phyloP scores from a whole-genome alignment of 805 yeast species.

The Ascoidea asiatica region DNA sequence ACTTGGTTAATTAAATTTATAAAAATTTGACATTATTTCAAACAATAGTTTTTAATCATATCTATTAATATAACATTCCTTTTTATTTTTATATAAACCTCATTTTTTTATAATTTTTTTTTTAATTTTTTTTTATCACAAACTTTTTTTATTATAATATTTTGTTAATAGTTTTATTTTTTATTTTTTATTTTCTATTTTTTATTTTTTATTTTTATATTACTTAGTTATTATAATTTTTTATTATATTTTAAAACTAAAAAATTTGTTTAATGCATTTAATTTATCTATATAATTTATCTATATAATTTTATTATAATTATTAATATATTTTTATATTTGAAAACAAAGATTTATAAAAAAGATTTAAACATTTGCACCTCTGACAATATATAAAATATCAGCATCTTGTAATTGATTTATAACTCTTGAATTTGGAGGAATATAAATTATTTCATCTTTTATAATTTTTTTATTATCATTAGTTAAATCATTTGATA shows the following conservation, averaged over 20 bases:
- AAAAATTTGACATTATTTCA: too few species aligned
- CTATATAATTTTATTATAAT: neutral
- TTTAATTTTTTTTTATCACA: neutral
- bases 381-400: slow-evolving; percentile 37
- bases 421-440: slow-evolving; percentile 25
- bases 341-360: too few species aligned
- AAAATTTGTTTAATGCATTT: neutral
- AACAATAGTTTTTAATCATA: too few species aligned
- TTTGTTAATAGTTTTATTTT: neutral
- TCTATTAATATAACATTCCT: too few species aligned
- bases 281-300: too few species aligned
- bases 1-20: too few species aligned
- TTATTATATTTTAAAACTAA: neutral
- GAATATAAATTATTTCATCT: slow-evolving; percentile 18
- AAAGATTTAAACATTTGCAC: slow-evolving; percentile 16
- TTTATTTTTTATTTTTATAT: too few species aligned
- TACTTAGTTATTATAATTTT: too few species aligned
- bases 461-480: slow-evolving; percentile 7
- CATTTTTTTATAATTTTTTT: neutral
- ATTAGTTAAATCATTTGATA: slow-evolving; percentile 17
- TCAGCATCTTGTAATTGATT: slow-evolving; percentile 34
- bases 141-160: neutral
- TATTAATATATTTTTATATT: slow-evolving; percentile 5
- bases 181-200: slow-evolving; percentile 9
- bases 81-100: neutral